These are phyloP conservation scores for Starmera caribaea DNA, from an alignment of 805 yeast species.

Conservation along the genomic window DNA sequence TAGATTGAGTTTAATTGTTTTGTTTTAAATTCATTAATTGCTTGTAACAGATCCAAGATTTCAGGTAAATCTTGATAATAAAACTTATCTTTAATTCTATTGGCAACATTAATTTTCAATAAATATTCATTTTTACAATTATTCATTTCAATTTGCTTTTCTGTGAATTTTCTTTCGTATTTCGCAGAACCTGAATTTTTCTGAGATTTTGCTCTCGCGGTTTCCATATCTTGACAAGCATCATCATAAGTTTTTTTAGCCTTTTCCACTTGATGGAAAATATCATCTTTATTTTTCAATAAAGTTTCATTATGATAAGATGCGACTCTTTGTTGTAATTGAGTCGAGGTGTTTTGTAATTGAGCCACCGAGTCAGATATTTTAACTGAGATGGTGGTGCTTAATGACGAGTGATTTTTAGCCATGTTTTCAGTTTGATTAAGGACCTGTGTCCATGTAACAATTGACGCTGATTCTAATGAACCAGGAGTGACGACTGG, in stretches of 20 bases:
- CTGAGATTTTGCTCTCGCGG: conserved; percentile 64
- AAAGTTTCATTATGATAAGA: conserved; percentile 47
- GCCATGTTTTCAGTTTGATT: conserved; percentile 77
- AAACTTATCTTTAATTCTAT: conserved; percentile 86
- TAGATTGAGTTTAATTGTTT: conserved; percentile 60
- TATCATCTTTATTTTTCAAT: conserved; percentile 26
- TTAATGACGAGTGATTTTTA: conserved; percentile 49
- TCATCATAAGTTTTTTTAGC: conserved; percentile 70
- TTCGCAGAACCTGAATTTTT: conserved; percentile 44
- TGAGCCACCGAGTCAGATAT: conserved; percentile 52
- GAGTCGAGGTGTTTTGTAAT: conserved; percentile 42
- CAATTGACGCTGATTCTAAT: conserved; percentile 75
- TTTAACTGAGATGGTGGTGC: conserved; percentile 48
- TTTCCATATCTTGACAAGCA: conserved; percentile 72
- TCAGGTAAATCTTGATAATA: conserved; percentile 92
- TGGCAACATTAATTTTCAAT: conserved; percentile 73
- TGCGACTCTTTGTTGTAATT: conserved; percentile 45
- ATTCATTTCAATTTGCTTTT: conserved; percentile 75
- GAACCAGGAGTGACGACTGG: conserved; percentile 95
- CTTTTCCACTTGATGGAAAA: conserved; percentile 22
- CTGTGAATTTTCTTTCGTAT: conserved; percentile 37
- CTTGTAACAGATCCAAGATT: conserved; percentile 74
- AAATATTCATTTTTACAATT: conserved; percentile 77
- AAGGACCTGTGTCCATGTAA: conserved; percentile 83
- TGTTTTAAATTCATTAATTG: conserved; percentile 71